Evolutionary conservation across 2,329 filamentous ascomycete genomes (phyloP).

Genomic region (Ophidiomyces ophidiicola): DNA sequence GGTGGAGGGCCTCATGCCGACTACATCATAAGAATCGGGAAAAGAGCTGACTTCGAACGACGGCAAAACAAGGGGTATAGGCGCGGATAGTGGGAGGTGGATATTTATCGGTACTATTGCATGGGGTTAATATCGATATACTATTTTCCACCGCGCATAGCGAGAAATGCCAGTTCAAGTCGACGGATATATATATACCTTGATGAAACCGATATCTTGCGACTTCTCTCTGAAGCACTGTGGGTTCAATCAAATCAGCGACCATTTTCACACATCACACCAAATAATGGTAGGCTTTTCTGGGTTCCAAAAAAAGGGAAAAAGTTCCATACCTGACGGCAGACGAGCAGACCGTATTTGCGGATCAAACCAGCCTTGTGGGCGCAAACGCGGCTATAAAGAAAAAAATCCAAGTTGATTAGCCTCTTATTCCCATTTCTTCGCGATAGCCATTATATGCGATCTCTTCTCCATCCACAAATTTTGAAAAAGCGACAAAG

Average conservation of each 20-base stretch:
- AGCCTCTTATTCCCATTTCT: neutral
- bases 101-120: slow-evolving; percentile 14
- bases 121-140: neutral
- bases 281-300: too few species aligned
- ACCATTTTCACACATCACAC: neutral
- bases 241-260: slow-evolving; percentile 6
- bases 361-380: slow-evolving; percentile 98
- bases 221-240: slow-evolving; percentile 60
- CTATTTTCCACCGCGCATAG: neutral
- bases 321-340: slow-evolving; percentile 36
- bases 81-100: slow-evolving; percentile 1
- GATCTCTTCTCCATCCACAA: neutral
- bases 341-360: slow-evolving; percentile 93
- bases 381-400: slow-evolving; percentile 64
- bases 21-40: neutral
- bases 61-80: neutral
- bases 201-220: slow-evolving; percentile 55
- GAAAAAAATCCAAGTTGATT: slow-evolving; percentile 6
- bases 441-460: slow-evolving; percentile 8
- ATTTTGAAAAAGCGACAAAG: too few species aligned
- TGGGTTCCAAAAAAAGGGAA: too few species aligned
- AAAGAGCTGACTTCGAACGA: neutral
- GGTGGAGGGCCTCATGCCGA: neutral
- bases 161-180: neutral
- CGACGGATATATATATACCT: slow-evolving; percentile 35